phyloP scores from a whole-genome alignment of 768 basidiomycete species.

The Kwoniella europaea region DNA sequence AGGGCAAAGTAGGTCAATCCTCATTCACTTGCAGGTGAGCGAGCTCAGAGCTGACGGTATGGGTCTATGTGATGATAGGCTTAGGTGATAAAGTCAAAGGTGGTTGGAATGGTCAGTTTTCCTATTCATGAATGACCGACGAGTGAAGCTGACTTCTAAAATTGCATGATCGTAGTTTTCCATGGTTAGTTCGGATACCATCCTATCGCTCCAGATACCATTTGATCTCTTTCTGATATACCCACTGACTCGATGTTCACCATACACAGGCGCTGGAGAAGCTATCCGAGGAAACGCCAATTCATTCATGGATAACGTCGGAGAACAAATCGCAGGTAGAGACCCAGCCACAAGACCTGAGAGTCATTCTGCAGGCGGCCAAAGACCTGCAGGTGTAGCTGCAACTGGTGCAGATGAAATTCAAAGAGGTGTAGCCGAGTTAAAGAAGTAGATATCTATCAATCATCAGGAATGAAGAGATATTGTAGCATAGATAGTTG shows the following conservation, averaged over 20 bases:
- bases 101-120: constrained; percentile 34
- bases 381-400: constrained; percentile 32
- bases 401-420: constrained; percentile 43
- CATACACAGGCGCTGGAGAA: constrained; percentile 39
- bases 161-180: constrained; percentile 26
- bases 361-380: constrained; percentile 23
- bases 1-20: constrained; percentile 16
- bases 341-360: constrained; percentile 10
- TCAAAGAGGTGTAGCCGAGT: constrained; percentile 27
- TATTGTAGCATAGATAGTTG: not conserved
- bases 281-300: constrained; percentile 46
- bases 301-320: constrained; percentile 39
- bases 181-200: constrained; percentile 25
- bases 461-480: not conserved
- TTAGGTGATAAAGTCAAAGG: constrained; percentile 44
- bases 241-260: not conserved
- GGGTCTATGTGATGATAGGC: constrained; percentile 6
- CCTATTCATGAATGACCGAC: not conserved
- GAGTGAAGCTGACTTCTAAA: not conserved
- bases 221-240: not conserved
- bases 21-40: not conserved
- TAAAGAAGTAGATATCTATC: constrained; percentile 20
- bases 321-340: constrained; percentile 32
- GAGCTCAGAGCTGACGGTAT: not conserved
- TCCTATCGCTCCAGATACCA: too few species aligned